Evolutionary conservation across 2,329 filamentous ascomycete genomes (phyloP).

Genomic region (Aspergillus awamori): DNA sequence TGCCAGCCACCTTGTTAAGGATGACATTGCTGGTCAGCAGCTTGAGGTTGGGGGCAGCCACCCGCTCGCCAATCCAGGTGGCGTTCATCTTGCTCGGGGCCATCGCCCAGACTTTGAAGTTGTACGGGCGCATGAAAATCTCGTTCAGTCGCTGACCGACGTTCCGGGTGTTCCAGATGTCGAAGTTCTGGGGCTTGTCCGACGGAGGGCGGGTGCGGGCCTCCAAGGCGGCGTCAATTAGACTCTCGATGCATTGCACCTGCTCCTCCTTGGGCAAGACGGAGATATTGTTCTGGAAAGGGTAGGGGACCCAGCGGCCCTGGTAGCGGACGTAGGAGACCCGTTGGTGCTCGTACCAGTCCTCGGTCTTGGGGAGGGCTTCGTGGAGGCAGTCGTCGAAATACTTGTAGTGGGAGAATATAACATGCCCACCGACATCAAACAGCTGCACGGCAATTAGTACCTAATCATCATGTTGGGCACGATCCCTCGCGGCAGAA

Average conservation of each 20-base stretch:
- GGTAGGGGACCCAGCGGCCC: slow-evolving; percentile 94
- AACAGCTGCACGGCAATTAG: slow-evolving; percentile 68
- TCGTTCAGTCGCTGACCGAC: slow-evolving; percentile 69
- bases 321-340: slow-evolving; percentile 99
- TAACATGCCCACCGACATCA: slow-evolving; percentile 97
- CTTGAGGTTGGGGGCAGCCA: slow-evolving; percentile 95
- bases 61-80: slow-evolving; percentile 95
- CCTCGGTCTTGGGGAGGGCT: slow-evolving; percentile 86
- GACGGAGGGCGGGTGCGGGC: slow-evolving; percentile 75
- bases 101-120: slow-evolving; percentile 99
- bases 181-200: slow-evolving; percentile 88
- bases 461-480: neutral
- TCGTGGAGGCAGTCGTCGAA: slow-evolving; percentile 99
- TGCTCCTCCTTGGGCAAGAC: slow-evolving; percentile 98
- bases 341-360: slow-evolving; percentile 98
- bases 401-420: slow-evolving; percentile 99
- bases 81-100: slow-evolving; percentile 83
- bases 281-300: slow-evolving; percentile 99
- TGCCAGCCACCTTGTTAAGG: slow-evolving; percentile 90
- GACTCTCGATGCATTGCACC: slow-evolving; percentile 87
- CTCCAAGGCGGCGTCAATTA: slow-evolving; percentile 92
- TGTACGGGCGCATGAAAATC: slow-evolving; percentile 98
- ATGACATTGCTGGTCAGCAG: slow-evolving; percentile 90
- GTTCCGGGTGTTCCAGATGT: slow-evolving; percentile 96
- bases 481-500: neutral